Base-by-base conservation (phyloP, 164 flowering plant species). In the Brasenia schreberi region DNA sequence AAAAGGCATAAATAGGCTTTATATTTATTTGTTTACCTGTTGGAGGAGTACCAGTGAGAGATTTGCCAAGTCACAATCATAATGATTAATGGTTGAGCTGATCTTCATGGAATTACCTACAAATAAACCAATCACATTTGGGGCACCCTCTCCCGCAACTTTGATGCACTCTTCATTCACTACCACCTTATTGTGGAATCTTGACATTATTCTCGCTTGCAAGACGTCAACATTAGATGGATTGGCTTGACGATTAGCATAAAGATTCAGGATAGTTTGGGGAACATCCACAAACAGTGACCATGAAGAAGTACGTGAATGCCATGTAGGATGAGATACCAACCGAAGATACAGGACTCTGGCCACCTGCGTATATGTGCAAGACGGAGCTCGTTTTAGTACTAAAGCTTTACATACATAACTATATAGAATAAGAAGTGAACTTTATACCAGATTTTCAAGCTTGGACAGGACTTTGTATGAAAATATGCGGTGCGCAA, bases 271-370 rank as follows among this genome's bases (percentile, higher is more conserved):
- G 67, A 80, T 82, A 64, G 92, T 83, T 65, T 77, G 81, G 64
- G 96, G 96, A 78, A 89, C 78, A 70, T 77, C 83, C 85, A 89
- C 71, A 19, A 73, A 83, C 64, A 94, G 78, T 42, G 96, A 84
- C 99, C 99, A 94, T 39, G 96, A 83, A 67, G 99, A 91, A 52
- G 79, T 85, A 42, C 97, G 87, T 72, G 99, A 88, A 78, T 87
- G 83, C 97, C 99, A 91, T 19, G 96, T 89, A 16, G 97, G 91
- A 76, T 88, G 87, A 56, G 96, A 82, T 67, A 81, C 66, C 79
- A 91, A 76, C 67, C 82, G 90, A 42, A 91, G 83, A 80, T 84
- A 88, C 3, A 94, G 86, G 17, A 86, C 86, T 70, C 78, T 69
- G 39, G 65, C 64, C 52, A 84, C 89, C 97, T 88, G 74, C 65